These are phyloP conservation scores for Penicillium verhagenii DNA, from an alignment of 495 filamentous ascomycete genomes.

Conservation along the genomic window DNA sequence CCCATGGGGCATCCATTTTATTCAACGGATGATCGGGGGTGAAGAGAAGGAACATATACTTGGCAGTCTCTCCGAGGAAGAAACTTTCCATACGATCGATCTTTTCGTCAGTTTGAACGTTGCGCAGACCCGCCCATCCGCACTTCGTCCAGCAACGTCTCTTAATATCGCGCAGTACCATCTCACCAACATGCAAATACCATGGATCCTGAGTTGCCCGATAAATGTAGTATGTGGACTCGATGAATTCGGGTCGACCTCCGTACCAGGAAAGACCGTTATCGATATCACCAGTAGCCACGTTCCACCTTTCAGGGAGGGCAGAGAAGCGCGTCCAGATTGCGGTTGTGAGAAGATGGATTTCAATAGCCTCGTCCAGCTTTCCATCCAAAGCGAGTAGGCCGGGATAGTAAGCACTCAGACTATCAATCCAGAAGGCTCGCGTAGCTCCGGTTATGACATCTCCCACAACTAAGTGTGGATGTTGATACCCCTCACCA, in stretches of 20 bases:
- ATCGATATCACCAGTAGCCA: conserved; percentile 80
- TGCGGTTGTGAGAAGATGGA: conserved; percentile 85
- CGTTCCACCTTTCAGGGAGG: conserved; percentile 90
- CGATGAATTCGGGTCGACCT: conserved; percentile 91
- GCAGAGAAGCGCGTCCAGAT: conserved; percentile 93
- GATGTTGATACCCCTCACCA: conserved; percentile 67
- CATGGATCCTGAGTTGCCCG: conserved; percentile 92
- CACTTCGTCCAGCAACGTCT: conserved; percentile 90
- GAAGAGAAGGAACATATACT: conserved; percentile 91
- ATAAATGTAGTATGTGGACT: conserved; percentile 92
- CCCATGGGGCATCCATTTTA: conserved; percentile 77
- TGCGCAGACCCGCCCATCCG: conserved; percentile 93
- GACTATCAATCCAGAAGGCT: conserved; percentile 91
- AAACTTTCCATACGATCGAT: conserved; percentile 99
- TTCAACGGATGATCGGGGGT: conserved; percentile 85
- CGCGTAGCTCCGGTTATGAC: conserved; percentile 76
- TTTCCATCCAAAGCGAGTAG: conserved; percentile 84
- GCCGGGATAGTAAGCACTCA: conserved; percentile 93
- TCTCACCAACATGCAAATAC: conserved; percentile 94
- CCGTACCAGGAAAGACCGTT: conserved; percentile 91
- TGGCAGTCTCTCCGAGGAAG: conserved; percentile 92
- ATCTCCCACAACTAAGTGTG: conserved; percentile 90
- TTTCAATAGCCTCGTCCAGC: conserved; percentile 83
- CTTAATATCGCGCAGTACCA: conserved; percentile 86
- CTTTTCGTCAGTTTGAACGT: conserved; percentile 84